Conservation (phyloP, 1,139 yeast genomes). For the Debaryomyces robertsiae region DNA sequence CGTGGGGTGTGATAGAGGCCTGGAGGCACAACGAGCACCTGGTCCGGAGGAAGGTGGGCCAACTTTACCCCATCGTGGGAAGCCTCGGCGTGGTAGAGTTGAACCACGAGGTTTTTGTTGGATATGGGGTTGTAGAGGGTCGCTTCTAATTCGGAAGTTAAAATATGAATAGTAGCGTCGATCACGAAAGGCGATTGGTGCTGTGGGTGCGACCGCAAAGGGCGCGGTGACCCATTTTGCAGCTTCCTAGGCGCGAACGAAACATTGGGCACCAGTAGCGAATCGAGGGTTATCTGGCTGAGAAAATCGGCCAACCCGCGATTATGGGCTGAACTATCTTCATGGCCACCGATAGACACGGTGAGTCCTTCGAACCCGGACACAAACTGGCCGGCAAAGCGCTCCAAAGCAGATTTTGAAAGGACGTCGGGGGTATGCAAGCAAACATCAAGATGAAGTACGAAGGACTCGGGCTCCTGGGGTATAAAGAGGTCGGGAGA, state of each 20-base stretch:
- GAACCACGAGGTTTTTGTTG: conserved; percentile 43
- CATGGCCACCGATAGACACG: conserved; percentile 4
- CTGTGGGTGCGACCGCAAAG: not conserved
- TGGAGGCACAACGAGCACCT: conserved; percentile 44
- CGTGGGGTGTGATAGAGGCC: conserved; percentile 52
- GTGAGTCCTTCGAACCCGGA: conserved; percentile 22
- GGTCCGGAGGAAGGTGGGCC: conserved; percentile 45
- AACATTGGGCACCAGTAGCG: conserved; percentile 5
- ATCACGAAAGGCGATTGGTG: conserved; percentile 30
- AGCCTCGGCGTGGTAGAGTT: conserved; percentile 49
- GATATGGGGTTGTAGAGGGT: conserved; percentile 53
- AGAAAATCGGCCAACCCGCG: not conserved
- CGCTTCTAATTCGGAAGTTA: conserved; percentile 54
- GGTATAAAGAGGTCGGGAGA: conserved; percentile 22
- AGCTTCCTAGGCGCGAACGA: conserved; percentile 1
- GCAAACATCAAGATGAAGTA: conserved; percentile 18
- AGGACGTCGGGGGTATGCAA: conserved; percentile 10
- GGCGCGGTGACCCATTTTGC: not conserved
- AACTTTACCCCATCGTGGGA: conserved; percentile 44
- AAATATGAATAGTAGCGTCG: conserved; percentile 52
- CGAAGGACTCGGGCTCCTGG: conserved; percentile 15
- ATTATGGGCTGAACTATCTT: not conserved
- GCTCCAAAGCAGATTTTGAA: conserved; percentile 8
- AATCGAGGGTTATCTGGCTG: not conserved
- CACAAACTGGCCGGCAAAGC: conserved; percentile 24